phyloP scores from a whole-genome alignment of 805 yeast genomes.

The Saccharomycopsis lassenensis region DNA sequence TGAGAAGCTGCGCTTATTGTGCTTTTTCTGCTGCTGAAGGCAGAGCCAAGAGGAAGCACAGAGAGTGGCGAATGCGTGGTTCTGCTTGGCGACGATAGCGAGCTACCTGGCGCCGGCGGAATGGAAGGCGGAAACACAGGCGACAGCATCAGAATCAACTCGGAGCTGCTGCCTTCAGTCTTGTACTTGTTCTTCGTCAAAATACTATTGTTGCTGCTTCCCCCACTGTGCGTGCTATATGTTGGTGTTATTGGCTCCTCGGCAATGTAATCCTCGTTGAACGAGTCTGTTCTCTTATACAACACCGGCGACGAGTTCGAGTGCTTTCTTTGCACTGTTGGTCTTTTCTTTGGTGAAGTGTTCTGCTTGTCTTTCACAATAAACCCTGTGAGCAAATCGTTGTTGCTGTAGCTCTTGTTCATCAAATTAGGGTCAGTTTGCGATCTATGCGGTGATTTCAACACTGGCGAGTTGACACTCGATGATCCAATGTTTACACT shows the following conservation, averaged over 20 bases:
- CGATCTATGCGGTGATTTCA: too few relatives aligned
- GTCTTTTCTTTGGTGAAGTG: neutral
- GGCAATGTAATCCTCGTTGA: conserved; percentile 2
- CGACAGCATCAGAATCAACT: conserved; percentile 9
- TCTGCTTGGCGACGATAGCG: conserved; percentile 9
- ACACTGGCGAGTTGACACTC: too few relatives aligned
- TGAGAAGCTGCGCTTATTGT: too few relatives aligned
- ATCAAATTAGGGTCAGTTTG: too few relatives aligned
- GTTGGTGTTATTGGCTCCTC: conserved; percentile 10
- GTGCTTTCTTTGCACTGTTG: conserved; percentile 3
- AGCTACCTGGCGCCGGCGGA: conserved; percentile 15
- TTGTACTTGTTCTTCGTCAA: too few relatives aligned
- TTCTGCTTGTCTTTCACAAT: neutral
- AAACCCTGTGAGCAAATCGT: neutral
- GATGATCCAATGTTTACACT: too few relatives aligned
- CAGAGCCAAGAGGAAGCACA: too few relatives aligned
- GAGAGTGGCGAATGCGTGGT: neutral
- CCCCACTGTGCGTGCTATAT: neutral
- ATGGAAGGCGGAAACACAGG: conserved; percentile 17
- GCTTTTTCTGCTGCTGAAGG: too few relatives aligned
- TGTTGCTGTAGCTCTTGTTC: too few relatives aligned
- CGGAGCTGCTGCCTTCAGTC: conserved; percentile 3
- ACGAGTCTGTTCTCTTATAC: neutral
- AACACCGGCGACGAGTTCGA: conserved; percentile 10
- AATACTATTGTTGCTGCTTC: too few relatives aligned